phyloP scores from a whole-genome alignment of 1,284 basidiomycete genomes.

The Ustilago bromivora region DNA sequence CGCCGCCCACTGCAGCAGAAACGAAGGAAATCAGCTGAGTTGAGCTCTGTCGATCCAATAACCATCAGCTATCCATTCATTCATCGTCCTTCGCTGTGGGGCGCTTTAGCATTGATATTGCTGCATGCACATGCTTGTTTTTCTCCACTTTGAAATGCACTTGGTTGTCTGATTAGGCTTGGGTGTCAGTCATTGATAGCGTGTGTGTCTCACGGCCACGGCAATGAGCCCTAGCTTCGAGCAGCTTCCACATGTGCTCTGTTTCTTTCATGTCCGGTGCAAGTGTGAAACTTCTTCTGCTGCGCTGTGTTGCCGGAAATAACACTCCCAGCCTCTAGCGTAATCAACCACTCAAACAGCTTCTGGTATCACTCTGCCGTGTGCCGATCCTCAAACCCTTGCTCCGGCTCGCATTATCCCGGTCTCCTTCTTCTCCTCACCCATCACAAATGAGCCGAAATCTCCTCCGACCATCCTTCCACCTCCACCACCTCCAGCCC shows the following conservation, averaged over 20 bases:
- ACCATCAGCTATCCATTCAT: neutral
- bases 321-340: constrained; percentile 9
- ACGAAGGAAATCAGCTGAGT: constrained; percentile 37
- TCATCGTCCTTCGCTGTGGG: neutral
- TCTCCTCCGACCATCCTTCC: constrained; percentile 2
- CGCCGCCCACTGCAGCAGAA: neutral
- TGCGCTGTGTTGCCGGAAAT: constrained; percentile 11
- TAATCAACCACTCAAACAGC: neutral
- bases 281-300: neutral
- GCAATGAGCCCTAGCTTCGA: neutral
- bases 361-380: neutral
- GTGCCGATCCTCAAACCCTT: constrained; percentile 5
- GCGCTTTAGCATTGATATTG: neutral
- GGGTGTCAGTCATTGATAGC: constrained; percentile 2
- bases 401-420: neutral
- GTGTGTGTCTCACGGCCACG: constrained; percentile 10
- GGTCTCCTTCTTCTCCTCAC: neutral
- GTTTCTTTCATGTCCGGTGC: neutral
- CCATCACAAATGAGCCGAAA: constrained; percentile 3
- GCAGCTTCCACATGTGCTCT: constrained; percentile 8
- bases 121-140: constrained; percentile 3
- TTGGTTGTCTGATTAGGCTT: neutral
- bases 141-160: neutral
- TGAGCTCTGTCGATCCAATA: constrained; percentile 10
- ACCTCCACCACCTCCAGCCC: constrained; percentile 1